A percentile compares a stretch with the other conserved stretches of the same genome.
phyloP scores from a whole-genome alignment of 331 rosid genomes.

The Dryas integrifolia region DNA sequence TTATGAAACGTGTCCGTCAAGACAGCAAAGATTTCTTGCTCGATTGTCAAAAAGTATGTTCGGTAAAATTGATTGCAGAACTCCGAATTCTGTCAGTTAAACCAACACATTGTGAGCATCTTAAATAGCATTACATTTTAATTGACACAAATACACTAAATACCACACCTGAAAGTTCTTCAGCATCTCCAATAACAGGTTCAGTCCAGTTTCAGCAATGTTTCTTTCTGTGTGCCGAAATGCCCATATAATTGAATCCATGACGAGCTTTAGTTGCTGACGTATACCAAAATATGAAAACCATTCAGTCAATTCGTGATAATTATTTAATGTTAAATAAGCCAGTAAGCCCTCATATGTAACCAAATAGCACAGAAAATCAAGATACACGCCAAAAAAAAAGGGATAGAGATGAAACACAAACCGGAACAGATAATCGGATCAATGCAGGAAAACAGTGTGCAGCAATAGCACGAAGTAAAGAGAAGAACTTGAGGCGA shows the following conservation, averaged over 20 bases:
- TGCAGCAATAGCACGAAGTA: slow-evolving; percentile 84
- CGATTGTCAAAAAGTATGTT: slow-evolving; percentile 71
- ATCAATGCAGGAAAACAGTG: slow-evolving; percentile 83
- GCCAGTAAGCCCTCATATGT: background rate
- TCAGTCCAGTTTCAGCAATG: slow-evolving; percentile 92
- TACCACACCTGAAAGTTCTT: slow-evolving; percentile 81
- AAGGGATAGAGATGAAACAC: slow-evolving; percentile 21
- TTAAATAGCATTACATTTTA: background rate
- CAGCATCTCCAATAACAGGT: slow-evolving; percentile 79
- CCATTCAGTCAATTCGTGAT: background rate
- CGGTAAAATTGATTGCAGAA: slow-evolving; percentile 86
- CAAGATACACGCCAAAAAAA: background rate
- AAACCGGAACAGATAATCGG: slow-evolving; percentile 77
- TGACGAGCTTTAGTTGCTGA: slow-evolving; percentile 95
- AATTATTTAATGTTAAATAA: background rate
- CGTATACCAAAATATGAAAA: slow-evolving; percentile 14
- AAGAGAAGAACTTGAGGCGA: slow-evolving; percentile 86
- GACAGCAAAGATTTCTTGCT: slow-evolving; percentile 90
- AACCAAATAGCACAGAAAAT: background rate
- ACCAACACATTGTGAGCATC: slow-evolving; percentile 20
- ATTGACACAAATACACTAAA: background rate
- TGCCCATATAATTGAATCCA: slow-evolving; percentile 98
- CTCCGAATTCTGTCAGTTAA: slow-evolving; percentile 60
- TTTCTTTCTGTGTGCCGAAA: slow-evolving; percentile 97
- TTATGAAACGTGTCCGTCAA: slow-evolving; percentile 92